A percentile compares a stretch with the other conserved stretches of the same genome.
phyloP scores from a whole-genome alignment of 192 early-diverging fungal genomes.

The Dispira parvispora region DNA sequence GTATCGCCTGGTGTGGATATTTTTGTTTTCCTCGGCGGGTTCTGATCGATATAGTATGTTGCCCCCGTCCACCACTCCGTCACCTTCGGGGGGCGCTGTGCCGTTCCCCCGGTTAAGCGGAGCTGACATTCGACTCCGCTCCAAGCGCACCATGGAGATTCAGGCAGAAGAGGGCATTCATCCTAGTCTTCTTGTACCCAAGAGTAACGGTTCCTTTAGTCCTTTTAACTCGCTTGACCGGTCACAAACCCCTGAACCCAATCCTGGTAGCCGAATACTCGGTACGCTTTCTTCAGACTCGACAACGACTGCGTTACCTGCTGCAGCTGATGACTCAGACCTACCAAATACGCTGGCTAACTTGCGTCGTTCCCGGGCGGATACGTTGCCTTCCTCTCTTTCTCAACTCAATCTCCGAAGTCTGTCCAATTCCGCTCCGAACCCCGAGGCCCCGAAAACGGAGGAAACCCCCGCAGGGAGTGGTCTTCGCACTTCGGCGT shows the following conservation, averaged over 20 bases:
- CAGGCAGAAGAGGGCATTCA: constrained; percentile 19
- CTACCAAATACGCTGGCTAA: constrained; percentile 8
- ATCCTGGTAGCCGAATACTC: constrained; percentile 9
- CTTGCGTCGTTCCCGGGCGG: constrained; percentile 27
- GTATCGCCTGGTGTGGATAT: neutral
- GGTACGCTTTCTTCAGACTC: constrained; percentile 11
- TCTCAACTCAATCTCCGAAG: constrained; percentile 12
- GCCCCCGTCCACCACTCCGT: neutral
- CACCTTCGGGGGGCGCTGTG: neutral
- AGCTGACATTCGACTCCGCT: neutral
- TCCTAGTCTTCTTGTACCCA: constrained; percentile 11
- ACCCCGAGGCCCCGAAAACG: constrained; percentile 15
- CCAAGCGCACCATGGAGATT: constrained; percentile 15
- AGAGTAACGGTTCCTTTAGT: constrained; percentile 10
- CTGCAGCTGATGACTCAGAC: constrained; percentile 5
- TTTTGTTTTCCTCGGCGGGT: neutral
- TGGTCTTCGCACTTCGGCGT: constrained; percentile 27
- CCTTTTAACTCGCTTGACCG: constrained; percentile 1
- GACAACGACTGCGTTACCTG: constrained; percentile 10
- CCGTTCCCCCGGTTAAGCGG: neutral
- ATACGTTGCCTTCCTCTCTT: constrained; percentile 27
- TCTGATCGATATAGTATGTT: neutral
- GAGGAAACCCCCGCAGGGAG: constrained; percentile 20
- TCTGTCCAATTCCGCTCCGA: constrained; percentile 1
- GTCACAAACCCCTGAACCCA: constrained; percentile 8